Evolutionary conservation across 2,329 filamentous ascomycete genomes (phyloP).

Genomic region (Saccharata proteae): DNA sequence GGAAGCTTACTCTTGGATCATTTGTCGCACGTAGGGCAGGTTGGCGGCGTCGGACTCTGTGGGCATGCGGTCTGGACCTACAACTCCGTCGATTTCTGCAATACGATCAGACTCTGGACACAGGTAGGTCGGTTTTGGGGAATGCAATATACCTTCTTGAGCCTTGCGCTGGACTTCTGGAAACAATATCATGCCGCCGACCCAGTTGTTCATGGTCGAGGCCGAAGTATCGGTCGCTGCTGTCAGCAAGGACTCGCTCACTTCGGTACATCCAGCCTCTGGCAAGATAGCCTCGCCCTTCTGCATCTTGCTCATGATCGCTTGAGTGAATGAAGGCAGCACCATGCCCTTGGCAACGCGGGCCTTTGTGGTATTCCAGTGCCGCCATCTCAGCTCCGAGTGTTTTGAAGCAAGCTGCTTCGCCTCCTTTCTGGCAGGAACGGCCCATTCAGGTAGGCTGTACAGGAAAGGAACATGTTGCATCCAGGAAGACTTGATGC

Average conservation of each 20-base stretch:
- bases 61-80: slow-evolving; percentile 10
- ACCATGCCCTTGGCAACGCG: neutral
- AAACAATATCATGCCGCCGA: slow-evolving; percentile 17
- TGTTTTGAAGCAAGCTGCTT: slow-evolving; percentile 14
- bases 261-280: slow-evolving; percentile 1
- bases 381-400: slow-evolving; percentile 23
- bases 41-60: slow-evolving; percentile 9
- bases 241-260: neutral
- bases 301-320: slow-evolving; percentile 3
- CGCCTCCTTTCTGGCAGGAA: slow-evolving; percentile 29
- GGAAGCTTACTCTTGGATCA: slow-evolving; percentile 10
- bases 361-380: slow-evolving; percentile 12
- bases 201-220: slow-evolving; percentile 20
- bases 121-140: neutral
- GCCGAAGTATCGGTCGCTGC: slow-evolving; percentile 9
- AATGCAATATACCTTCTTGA: slow-evolving; percentile 11
- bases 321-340: slow-evolving; percentile 2
- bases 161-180: slow-evolving; percentile 19
- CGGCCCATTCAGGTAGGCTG: slow-evolving; percentile 18
- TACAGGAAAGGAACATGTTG: slow-evolving; percentile 36
- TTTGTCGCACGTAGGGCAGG: slow-evolving; percentile 7
- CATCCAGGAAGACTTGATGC: slow-evolving; percentile 12
- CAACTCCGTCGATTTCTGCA: slow-evolving; percentile 11
- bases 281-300: neutral
- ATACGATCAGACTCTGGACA: too few species aligned